Evolutionary conservation across 345 rosid species (phyloP).

Genomic region (Kernera saxatilis): DNA sequence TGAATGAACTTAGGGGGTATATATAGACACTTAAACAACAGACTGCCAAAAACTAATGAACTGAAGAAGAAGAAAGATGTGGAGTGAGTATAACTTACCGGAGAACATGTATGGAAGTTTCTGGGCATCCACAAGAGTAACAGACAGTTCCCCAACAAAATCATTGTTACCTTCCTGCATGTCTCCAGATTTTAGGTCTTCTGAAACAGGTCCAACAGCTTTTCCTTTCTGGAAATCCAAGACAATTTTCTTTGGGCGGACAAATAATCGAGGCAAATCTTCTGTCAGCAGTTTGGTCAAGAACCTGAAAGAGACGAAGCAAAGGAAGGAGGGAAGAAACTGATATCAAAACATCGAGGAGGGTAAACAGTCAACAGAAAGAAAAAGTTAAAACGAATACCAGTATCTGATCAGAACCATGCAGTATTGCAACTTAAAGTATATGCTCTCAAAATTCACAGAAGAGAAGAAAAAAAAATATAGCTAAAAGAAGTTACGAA

Average conservation of each 20-base stretch:
- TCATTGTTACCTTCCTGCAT: conserved; percentile 83
- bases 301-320: conserved; percentile 52
- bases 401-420: not conserved
- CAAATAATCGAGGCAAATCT: conserved; percentile 90
- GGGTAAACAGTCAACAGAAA: not conserved
- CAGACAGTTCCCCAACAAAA: conserved; percentile 91
- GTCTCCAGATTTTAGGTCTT: conserved; percentile 68
- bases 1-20: not conserved
- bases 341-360: conserved; percentile 4
- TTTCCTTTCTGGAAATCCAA: conserved; percentile 92
- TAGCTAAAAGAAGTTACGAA: not conserved
- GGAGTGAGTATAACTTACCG: conserved; percentile 41
- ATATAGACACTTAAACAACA: not conserved
- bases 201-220: conserved; percentile 84
- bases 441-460: not conserved
- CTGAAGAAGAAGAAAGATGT: not conserved
- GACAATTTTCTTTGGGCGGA: conserved; percentile 96
- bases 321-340: not conserved
- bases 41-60: not conserved
- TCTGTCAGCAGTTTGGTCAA: conserved; percentile 86
- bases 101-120: conserved; percentile 69
- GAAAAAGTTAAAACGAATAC: not conserved
- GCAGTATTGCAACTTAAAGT: not conserved
- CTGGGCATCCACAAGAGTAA: conserved; percentile 92
- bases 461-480: not conserved